Evolutionary conservation across 2,329 filamentous ascomycete genomes (phyloP).

Genomic region (Paracoccidioides brasiliensis): DNA sequence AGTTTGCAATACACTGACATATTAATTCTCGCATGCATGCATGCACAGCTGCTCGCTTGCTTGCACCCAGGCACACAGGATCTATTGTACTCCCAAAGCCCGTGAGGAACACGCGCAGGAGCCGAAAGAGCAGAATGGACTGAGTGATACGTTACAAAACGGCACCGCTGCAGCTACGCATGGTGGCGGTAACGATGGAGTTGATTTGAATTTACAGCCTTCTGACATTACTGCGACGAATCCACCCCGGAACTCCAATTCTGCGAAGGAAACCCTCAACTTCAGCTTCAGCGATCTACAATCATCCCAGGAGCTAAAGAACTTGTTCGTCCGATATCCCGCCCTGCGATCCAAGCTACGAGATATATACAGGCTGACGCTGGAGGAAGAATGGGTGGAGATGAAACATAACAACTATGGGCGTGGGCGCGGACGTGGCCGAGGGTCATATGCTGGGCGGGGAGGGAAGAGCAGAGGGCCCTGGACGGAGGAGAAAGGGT

Average conservation of each 20-base stretch:
- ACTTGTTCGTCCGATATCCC: constrained; percentile 27
- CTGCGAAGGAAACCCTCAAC: background rate
- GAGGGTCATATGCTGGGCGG: constrained; percentile 14
- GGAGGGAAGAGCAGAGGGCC: constrained; percentile 18
- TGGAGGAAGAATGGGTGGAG: constrained; percentile 30
- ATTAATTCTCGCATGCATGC: background rate
- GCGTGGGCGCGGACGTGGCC: constrained; percentile 15
- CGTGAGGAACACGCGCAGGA: constrained; percentile 5
- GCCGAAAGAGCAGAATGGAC: constrained; percentile 3
- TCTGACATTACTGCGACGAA: background rate
- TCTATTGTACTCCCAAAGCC: constrained; percentile 24
- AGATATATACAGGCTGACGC: constrained; percentile 30
- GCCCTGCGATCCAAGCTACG: constrained; percentile 27
- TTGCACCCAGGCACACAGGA: constrained; percentile 34
- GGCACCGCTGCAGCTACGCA: background rate
- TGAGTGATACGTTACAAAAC: background rate
- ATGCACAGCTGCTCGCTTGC: constrained; percentile 32
- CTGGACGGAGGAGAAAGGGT: constrained; percentile 32
- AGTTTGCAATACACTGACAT: background rate
- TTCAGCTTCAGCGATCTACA: constrained; percentile 10
- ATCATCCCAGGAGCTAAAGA: constrained; percentile 23
- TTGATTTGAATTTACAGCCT: background rate
- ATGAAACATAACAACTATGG: constrained; percentile 13
- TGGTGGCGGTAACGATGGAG: background rate
- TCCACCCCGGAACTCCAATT: background rate